phyloP scores from a whole-genome alignment of 106 monocot genomes.

The Dendrobium catenatum region DNA sequence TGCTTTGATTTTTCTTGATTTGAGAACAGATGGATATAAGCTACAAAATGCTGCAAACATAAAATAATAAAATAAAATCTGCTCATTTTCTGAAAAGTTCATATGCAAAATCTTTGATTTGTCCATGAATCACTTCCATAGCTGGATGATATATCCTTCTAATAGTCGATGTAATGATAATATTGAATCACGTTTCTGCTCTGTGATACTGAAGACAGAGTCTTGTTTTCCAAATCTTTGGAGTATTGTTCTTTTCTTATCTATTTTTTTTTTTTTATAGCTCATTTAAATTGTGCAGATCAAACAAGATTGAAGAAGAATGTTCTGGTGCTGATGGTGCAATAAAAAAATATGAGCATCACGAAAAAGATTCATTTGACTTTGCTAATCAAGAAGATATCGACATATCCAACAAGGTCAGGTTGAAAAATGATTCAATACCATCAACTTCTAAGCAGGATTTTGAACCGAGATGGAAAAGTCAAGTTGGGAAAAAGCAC shows the following conservation, averaged over 20 bases:
- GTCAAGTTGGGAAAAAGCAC: conserved; percentile 33
- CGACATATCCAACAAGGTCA: conserved; percentile 23
- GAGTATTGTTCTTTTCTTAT: neutral
- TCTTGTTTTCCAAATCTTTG: neutral
- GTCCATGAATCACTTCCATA: neutral
- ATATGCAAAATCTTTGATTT: neutral
- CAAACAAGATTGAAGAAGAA: conserved; percentile 8
- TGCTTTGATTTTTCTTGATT: neutral
- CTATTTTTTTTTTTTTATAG: conserved; percentile 1
- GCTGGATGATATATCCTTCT: neutral
- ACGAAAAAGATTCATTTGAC: conserved; percentile 19
- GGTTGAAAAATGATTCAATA: conserved; percentile 29
- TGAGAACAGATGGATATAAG: neutral
- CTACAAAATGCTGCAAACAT: neutral
- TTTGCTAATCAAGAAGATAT: conserved; percentile 25
- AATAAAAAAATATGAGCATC: conserved; percentile 27
- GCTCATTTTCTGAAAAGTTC: neutral
- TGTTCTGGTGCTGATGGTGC: conserved; percentile 10
- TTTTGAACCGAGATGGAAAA: conserved; percentile 29
- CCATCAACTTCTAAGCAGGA: conserved; percentile 42
- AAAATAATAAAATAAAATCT: neutral
- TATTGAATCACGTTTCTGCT: neutral
- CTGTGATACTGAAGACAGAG: neutral
- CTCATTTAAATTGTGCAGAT: conserved; percentile 22
- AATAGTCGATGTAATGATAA: neutral